Conservation (phyloP, 78 protist species). For the Diacronema lutheri region DNA sequence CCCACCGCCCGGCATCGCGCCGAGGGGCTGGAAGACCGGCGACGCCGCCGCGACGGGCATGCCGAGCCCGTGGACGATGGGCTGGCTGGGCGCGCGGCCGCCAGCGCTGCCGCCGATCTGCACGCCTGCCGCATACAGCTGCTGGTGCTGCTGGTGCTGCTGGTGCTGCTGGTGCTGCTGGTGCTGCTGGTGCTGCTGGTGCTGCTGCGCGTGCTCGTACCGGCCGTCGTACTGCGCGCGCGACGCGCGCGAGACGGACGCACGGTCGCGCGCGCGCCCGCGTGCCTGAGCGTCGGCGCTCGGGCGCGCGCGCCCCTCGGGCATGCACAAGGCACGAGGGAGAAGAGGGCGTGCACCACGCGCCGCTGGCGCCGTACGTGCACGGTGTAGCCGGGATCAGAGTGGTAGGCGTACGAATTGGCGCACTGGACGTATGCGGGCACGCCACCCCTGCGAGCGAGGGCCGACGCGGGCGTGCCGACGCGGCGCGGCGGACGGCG, state of each 20-base stretch:
- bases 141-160: not conserved
- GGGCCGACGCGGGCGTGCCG: too few relatives aligned
- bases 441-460: too few relatives aligned
- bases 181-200: not conserved
- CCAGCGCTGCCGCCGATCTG: not conserved
- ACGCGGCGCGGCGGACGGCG: too few relatives aligned
- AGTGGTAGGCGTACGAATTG: too few relatives aligned
- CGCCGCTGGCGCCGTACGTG: too few relatives aligned
- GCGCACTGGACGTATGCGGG: too few relatives aligned
- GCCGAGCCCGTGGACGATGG: not conserved
- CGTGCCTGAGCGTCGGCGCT: too few relatives aligned
- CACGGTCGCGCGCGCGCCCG: too few relatives aligned
- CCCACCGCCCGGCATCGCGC: not conserved
- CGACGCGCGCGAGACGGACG: not conserved
- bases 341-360: too few relatives aligned
- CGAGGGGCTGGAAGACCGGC: not conserved
- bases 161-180: not conserved
- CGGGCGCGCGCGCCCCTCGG: too few relatives aligned
- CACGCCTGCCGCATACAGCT: not conserved
- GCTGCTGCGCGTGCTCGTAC: not conserved
- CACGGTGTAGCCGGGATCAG: too few relatives aligned
- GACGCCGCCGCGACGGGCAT: not conserved
- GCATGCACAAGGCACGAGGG: too few relatives aligned
- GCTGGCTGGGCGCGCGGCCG: not conserved
- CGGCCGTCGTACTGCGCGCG: not conserved